Evolutionary conservation across 805 yeast genomes (phyloP), one percentile per base, ranked within the genome.

Genomic region (Ogataea neopini): DNA sequence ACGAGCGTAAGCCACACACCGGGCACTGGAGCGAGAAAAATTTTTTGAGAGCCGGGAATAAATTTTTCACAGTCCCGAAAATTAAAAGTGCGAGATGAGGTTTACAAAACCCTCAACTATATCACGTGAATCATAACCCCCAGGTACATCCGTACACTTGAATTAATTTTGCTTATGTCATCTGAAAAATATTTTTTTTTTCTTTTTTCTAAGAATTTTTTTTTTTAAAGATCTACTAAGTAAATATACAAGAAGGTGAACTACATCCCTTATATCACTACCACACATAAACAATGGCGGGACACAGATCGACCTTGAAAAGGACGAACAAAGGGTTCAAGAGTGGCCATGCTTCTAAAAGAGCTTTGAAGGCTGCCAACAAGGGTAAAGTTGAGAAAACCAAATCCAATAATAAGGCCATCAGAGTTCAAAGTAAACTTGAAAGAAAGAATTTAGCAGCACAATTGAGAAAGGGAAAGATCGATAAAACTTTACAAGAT

Each of bases 311-410:
- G 10, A 81, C 96, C 3, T 70, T 88, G 38, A 92, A 89, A 68
- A 84, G 83, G 62, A 83, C 83, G 40, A 96, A 92, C 61, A 94
- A 94, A 71, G 78, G 91, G 8, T 95, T 89, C 76, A 95, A 94
- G 65, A 80, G 96, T 2, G 86, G 84, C 63, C 99, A 94, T 73
- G 80, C 96, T 17, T 80, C 96, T 11, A 94, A 94, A 63, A 86
- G 96, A 50, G 80, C 90, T 29, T 67, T 92, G 60, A 95, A 90
- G 63, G 87, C 88, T 54, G 74, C 80, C 49, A 73, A 73, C 59
- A 91, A 86, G 62, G 98, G 98, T 51, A 91, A 89, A 66, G 88
- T 92, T 29, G 98, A 91, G 62, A 86, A 84, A 59, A 69, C 79
- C 2, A 54, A 49, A 35, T 52, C 68, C 26, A 53, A 64, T 18